Conservation (phyloP, 192 early-diverging fungal genomes). For the Oehlia diaphana region DNA sequence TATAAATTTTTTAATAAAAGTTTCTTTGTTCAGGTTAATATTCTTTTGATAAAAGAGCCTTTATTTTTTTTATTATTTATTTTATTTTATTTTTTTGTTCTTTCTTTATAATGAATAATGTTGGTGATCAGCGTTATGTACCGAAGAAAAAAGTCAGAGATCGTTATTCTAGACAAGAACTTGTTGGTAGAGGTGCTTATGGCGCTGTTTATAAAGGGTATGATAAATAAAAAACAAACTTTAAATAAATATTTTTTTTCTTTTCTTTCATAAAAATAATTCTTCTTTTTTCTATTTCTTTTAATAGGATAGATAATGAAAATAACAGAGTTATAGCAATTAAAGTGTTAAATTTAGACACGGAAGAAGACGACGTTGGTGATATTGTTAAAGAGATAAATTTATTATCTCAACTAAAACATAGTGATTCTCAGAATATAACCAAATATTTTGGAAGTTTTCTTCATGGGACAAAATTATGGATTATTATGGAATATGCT, state of each 20-base stretch:
- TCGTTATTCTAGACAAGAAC: conserved; percentile 54
- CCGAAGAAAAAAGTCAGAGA: conserved; percentile 37
- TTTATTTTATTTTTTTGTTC: too few species aligned
- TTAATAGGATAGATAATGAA: conserved; percentile 64
- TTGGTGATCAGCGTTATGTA: conserved; percentile 3
- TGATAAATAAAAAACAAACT: neutral
- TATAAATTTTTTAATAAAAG: too few species aligned
- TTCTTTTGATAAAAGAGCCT: too few species aligned
- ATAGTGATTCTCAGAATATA: conserved; percentile 84
- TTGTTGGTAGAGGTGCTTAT: conserved; percentile 66
- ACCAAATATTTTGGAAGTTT: conserved; percentile 92
- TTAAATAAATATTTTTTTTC: neutral
- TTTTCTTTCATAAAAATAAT: neutral
- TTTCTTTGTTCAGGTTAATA: too few species aligned
- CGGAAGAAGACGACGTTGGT: conserved; percentile 91
- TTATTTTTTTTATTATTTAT: too few species aligned
- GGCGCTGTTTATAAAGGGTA: conserved; percentile 74
- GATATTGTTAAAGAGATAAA: conserved; percentile 95
- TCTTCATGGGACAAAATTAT: conserved; percentile 88
- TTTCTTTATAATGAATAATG: neutral
- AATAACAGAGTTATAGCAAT: conserved; percentile 88
- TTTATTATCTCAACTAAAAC: conserved; percentile 79
- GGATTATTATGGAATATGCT: conserved; percentile 99
- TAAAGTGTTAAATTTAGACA: conserved; percentile 97
- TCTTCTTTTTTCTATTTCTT: neutral